A percentile compares a stretch with the other conserved stretches of the same genome.
Conservation (phyloP, 805 yeast genomes). For the Saturnispora sekii region DNA sequence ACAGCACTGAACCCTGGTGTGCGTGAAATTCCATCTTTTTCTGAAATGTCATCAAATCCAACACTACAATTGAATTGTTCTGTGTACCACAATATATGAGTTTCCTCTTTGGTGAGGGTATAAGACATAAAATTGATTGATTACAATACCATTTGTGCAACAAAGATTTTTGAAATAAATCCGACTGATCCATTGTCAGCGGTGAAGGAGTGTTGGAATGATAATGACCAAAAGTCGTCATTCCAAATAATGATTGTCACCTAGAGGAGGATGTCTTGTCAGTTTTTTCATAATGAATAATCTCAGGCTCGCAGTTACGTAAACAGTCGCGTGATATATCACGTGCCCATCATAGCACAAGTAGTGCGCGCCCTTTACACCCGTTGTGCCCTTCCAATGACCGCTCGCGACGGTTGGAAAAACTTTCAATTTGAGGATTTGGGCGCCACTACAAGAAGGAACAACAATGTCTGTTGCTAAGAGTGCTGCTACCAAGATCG, state of each 20-base stretch:
- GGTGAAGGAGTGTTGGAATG: slow-evolving; percentile 7
- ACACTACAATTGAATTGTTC: slow-evolving; percentile 65
- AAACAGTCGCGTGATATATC: too few relatives aligned
- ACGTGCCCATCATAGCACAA: not conserved
- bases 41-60: slow-evolving; percentile 57
- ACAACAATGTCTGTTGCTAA: slow-evolving; percentile 15
- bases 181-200: slow-evolving; percentile 10
- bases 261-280: not conserved
- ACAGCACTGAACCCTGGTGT: slow-evolving; percentile 68
- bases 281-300: too few relatives aligned
- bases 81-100: slow-evolving; percentile 85
- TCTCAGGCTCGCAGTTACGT: too few relatives aligned
- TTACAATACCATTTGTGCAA: slow-evolving; percentile 71
- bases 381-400: slow-evolving; percentile 2
- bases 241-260: not conserved
- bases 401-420: not conserved
- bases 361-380: not conserved
- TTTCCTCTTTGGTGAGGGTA: slow-evolving; percentile 47
- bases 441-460: not conserved
- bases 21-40: slow-evolving; percentile 43
- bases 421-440: not conserved
- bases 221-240: slow-evolving; percentile 10
- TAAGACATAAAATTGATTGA: slow-evolving; percentile 64
- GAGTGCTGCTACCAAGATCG: slow-evolving; percentile 52
- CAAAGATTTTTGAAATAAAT: slow-evolving; percentile 7